phyloP scores from a whole-genome alignment of 2,329 filamentous ascomycete species.

The Botrytis elliptica region DNA sequence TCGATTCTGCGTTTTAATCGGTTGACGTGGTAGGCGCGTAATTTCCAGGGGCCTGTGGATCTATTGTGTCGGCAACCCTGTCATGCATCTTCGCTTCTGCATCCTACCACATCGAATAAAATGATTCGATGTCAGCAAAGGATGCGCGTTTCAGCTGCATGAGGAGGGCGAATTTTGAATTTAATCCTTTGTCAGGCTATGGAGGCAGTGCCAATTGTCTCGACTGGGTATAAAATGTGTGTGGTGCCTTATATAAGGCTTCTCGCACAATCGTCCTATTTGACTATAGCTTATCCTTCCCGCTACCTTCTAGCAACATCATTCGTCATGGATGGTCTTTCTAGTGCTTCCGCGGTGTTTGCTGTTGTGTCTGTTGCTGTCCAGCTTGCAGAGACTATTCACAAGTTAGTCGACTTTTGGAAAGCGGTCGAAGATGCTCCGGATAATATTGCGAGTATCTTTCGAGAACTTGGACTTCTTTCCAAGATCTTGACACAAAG shows the following conservation, averaged over 20 bases:
- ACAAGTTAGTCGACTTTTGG: constrained; percentile 9
- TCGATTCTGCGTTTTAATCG: neutral
- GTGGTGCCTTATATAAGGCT: constrained; percentile 11
- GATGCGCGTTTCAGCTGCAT: neutral
- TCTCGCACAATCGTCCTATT: neutral
- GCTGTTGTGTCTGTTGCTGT: neutral
- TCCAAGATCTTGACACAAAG: constrained; percentile 11
- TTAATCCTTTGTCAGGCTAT: neutral
- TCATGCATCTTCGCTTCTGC: constrained; percentile 7
- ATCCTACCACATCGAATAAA: neutral
- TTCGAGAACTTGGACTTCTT: constrained; percentile 6
- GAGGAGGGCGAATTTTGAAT: neutral
- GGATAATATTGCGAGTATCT: neutral
- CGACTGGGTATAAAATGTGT: neutral
- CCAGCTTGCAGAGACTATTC: constrained; percentile 10
- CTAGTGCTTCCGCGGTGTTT: neutral
- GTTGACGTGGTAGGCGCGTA: neutral
- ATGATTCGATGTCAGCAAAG: constrained; percentile 2
- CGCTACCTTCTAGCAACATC: neutral
- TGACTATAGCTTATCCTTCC: neutral
- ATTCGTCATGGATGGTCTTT: constrained; percentile 9
- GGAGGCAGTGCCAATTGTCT: neutral
- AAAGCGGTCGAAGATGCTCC: constrained; percentile 14
- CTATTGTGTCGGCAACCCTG: neutral
- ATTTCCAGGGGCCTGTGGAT: neutral